Base-by-base conservation (phyloP, 768 basidiomycete species). In the Boletus eberwhitei region DNA sequence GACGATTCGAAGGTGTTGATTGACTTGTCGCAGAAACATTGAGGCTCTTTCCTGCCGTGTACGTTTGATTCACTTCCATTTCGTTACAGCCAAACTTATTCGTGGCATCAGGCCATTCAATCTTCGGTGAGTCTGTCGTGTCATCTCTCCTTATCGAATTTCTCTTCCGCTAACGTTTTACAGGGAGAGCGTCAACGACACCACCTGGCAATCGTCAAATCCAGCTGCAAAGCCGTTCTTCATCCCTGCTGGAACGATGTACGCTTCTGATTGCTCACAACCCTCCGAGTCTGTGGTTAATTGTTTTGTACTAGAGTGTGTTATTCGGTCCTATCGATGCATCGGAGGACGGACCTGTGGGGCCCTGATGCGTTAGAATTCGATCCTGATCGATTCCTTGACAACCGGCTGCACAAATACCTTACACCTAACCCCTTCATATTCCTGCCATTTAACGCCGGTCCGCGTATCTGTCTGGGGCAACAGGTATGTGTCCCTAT, bases 381-480 rank as follows among this genome's bases (percentile, higher is more conserved):
- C 46, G 75, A 77, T 38, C 75, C 76, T 2, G 72, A 76, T 41
- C 67, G 75, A 13, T 77, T 75, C 67, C 61, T 76, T 12, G 75
- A 77, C 34, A 66, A 64, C 12, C 61, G 76, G 22, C 52, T 75
- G 22, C 61, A 41, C 36, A 69, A 63, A 55, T 70, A 74, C 52
- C 59, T 77, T 11, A 67, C 58, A 8, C 67, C 74, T 1, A 77
- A 77, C 42, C 75, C 75, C 0, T 77, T 63, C 54, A 73, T 74
- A 54, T 77, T 77, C 55, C 57, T 77, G 17, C 76, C 75, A 1
- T 76, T 76, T 50, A 76, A 77, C 32, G 74, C 75, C 0, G 74
- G 76, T 5, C 75, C 74, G 16, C 61, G 72, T 9, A 73, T 73
- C 49, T 74, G 73, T 46, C 62, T 74, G 3, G 73, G 73, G 9